Base-by-base conservation (phyloP, 2,329 filamentous ascomycete species). In the Scytalidium lignicola region DNA sequence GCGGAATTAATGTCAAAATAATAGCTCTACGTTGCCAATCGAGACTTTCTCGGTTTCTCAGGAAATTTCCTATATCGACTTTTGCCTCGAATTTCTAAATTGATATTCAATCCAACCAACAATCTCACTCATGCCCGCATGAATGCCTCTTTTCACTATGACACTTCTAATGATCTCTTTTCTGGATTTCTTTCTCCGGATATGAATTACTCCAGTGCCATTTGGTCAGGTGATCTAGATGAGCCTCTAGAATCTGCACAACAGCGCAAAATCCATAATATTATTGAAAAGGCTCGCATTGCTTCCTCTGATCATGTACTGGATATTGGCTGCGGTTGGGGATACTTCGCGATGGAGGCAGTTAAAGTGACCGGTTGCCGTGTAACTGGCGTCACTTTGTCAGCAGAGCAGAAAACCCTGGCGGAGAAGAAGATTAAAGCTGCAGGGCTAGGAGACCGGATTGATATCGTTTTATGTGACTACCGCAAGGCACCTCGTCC, bases 321-420 rank as follows among this genome's bases (percentile, higher is more conserved):
- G 15, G 86, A 90, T 57, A 88, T 90, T 47, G 86, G 86, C 2
- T 88, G 83, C 2, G 85, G 86, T 12, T 90, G 85, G 86, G 86
- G 86, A 1, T 83, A 80, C 29, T 83, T 90, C 57, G 85, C 85
- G 2, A 87, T 90, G 40, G 76, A 81, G 53, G 85, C 85, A 1
- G 85, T 85, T 1, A 71, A 74, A 51, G 73, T 68, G 55, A 88
- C 83, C 0, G 82, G 82, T 5, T 90, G 86, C 62, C 73, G 74
- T 18, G 80, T 89, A 2, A 90, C 86, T 1, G 83, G 75, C 49
- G 64, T 89, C 50, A 89, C 85, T 0, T 68, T 89, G 6, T 85
- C 80, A 1, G 75, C 76, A 47, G 84, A 88, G 63, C 86, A 89
- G 59, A 87, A 88, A 64, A 70, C 69, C 17, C 67, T 88, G 8